phyloP scores from a whole-genome alignment of 768 basidiomycete genomes.

The Macrolepiota dolichaula region DNA sequence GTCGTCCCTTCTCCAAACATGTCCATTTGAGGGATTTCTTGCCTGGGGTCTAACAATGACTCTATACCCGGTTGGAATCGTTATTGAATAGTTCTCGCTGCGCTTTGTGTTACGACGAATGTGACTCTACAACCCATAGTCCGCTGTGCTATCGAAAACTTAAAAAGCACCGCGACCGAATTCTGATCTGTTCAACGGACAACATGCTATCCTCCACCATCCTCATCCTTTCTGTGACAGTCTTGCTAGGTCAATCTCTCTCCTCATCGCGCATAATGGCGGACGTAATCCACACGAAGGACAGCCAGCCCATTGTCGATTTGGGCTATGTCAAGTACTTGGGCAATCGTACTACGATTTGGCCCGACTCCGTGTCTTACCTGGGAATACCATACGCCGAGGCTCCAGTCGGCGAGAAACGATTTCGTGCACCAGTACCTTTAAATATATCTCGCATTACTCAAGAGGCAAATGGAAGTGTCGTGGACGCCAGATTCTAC shows the following conservation, averaged over 20 bases:
- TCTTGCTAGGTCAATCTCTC: not conserved
- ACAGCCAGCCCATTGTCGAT: constrained; percentile 34
- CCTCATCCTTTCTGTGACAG: not conserved
- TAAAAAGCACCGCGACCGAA: no score
- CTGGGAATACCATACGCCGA: constrained; percentile 60
- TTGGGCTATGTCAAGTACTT: constrained; percentile 57
- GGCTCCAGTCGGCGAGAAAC: constrained; percentile 47
- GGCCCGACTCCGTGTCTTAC: constrained; percentile 52
- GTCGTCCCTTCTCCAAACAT: no score
- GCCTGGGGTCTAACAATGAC: no score
- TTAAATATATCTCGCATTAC: constrained; percentile 45
- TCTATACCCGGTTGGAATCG: no score
- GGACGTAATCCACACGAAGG: not conserved
- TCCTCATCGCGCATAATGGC: not conserved
- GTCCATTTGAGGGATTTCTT: no score
- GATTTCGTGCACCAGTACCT: constrained; percentile 51
- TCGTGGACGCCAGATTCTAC: constrained; percentile 49
- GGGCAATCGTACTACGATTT: constrained; percentile 41
- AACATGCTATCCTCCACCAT: no score
- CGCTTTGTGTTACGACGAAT: no score
- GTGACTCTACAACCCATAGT: no score
- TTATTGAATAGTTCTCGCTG: no score
- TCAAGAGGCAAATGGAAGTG: constrained; percentile 27
- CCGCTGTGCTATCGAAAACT: no score
- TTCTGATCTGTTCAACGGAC: no score